Conservation (phyloP, 352 stramenopile species). For the Pythium chondricola region DNA sequence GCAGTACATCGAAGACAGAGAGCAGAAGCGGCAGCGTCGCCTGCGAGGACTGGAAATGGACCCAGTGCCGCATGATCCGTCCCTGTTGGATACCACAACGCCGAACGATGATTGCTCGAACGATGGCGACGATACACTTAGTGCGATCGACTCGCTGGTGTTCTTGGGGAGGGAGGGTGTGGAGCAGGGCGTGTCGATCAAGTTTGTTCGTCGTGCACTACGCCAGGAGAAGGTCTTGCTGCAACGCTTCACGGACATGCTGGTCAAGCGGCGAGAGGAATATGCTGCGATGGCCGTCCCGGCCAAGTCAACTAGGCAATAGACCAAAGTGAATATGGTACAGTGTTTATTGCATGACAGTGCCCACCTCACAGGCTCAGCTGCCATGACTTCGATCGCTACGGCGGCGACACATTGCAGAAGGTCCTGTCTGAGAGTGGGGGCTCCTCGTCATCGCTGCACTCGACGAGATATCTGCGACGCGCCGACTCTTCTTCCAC, state of each 20-base stretch:
- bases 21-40: constrained; percentile 16
- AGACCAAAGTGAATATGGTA: too few species aligned
- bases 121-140: constrained; percentile 19
- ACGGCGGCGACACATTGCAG: too few species aligned
- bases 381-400: too few species aligned
- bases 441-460: too few species aligned
- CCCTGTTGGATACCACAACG: background rate
- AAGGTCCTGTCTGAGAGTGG: too few species aligned
- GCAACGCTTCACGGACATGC: constrained; percentile 36
- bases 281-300: too few species aligned
- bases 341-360: too few species aligned
- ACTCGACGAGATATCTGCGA: too few species aligned
- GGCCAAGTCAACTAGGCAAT: too few species aligned
- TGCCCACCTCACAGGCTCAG: too few species aligned
- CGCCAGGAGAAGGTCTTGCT: constrained; percentile 32
- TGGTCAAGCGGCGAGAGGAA: constrained; percentile 42
- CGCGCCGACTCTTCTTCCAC: too few species aligned
- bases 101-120: background rate
- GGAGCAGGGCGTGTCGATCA: constrained; percentile 25
- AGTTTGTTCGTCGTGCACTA: constrained; percentile 28
- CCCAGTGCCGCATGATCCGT: background rate
- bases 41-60: constrained; percentile 6
- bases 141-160: constrained; percentile 22
- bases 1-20: constrained; percentile 6
- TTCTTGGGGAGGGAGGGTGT: constrained; percentile 24